A percentile compares a stretch with the other conserved stretches of the same genome.
These are phyloP conservation scores for Phytophthora parvispora DNA, from an alignment of 352 stramenopile species.

Conservation along the genomic window DNA sequence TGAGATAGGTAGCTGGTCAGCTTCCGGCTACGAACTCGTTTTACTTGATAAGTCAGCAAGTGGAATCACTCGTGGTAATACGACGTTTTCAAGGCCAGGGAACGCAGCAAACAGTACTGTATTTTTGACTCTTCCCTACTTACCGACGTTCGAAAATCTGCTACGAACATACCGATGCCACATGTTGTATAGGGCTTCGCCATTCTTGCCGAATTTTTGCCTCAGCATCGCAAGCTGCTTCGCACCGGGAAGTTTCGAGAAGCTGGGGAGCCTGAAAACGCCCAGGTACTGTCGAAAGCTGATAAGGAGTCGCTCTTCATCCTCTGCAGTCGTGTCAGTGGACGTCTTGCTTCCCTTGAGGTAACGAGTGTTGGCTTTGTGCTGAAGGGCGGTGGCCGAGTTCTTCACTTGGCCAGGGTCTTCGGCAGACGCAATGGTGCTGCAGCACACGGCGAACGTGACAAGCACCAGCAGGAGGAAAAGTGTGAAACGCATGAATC, in stretches of 20 bases:
- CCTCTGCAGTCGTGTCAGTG: neutral
- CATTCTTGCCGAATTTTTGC: neutral
- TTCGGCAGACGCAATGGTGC: neutral
- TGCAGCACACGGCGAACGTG: conserved; percentile 1
- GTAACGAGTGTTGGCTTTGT: neutral
- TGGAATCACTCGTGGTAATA: no score
- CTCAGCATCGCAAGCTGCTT: neutral
- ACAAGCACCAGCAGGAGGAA: conserved; percentile 6
- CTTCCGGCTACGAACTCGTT: no score
- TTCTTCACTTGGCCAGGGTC: neutral
- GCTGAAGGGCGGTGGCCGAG: neutral
- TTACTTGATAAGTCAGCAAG: no score
- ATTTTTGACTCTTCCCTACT: neutral
- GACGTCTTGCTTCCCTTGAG: conserved; percentile 8
- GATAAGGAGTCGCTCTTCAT: conserved; percentile 7
- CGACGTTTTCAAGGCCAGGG: no score
- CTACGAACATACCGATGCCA: neutral
- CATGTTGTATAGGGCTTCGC: no score
- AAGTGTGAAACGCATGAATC: conserved; percentile 5
- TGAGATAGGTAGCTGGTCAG: no score
- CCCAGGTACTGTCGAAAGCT: neutral
- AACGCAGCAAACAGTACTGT: no score
- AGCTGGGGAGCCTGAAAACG: neutral
- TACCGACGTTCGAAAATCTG: neutral
- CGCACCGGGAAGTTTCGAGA: neutral